Evolutionary conservation across 257 asterid species (phyloP), one percentile per base, ranked within the genome.

Genomic region (Jasminum sambac): DNA sequence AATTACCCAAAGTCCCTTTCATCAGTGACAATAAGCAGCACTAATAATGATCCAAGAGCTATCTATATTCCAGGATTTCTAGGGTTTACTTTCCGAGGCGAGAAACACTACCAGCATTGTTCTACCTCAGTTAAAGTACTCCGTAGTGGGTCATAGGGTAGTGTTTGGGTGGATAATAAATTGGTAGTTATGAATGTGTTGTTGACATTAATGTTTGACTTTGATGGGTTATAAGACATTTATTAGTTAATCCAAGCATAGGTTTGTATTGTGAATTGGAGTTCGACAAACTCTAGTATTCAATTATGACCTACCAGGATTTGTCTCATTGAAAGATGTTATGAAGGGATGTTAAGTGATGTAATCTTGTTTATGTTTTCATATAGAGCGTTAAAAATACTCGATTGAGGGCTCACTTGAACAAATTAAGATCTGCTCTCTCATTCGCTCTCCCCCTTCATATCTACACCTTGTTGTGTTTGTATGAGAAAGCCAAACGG

Each of bases 1-100:
- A 87, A 82, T 74, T 95, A 72, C 97, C 98, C 3, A 84, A 83
- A 76, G 86, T 91, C 70, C 91, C 87, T 50, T 87, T 85, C 66
- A 76, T 80, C 14, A 50, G 79, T 34, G 85, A 84, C 72, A 81
- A 69, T 44, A 88, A 92, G 88, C 87, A 86, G 83, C 78, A 86
- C 23, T 87, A 68, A 86, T 74, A 44, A 39, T 67, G 43, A 70
- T 75, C 57, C 41, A 48, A 14, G 46, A 73, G 23, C 67, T 8
- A n/a, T n/a, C n/a, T n/a, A 44, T 50, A 21, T 21, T 30, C 34
- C 0, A 55, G 36, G 62, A 23, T 23, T 55, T 55, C 23, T 55
- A 14, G 13, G 62, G 14, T 23, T 55, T 55, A 9, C 12, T 55
- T 55, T 23, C 14, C 11, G 30, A 55, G 21, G 62, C 62, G 21